These are phyloP conservation scores for Gossypium anomalum DNA, from an alignment of 345 rosid genomes.

Conservation along the genomic window DNA sequence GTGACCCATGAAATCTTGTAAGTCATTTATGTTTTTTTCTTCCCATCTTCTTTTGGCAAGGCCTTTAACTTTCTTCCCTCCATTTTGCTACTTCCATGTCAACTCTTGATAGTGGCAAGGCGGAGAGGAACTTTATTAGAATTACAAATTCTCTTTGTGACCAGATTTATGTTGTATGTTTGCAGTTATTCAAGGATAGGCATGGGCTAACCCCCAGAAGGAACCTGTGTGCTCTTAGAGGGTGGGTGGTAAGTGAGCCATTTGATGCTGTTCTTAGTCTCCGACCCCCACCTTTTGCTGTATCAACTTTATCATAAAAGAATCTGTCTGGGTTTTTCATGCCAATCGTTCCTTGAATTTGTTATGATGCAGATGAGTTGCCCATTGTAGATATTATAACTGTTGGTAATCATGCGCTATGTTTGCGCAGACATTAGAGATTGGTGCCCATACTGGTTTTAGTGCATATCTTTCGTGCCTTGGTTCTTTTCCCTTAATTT, in stretches of 20 bases:
- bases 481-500: not conserved
- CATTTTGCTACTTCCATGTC: not conserved
- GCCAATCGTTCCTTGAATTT: slow-evolving; percentile 32
- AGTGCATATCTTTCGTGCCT: slow-evolving; percentile 32
- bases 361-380: slow-evolving; percentile 39
- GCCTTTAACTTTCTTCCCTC: not conserved
- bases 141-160: not conserved
- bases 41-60: not conserved
- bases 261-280: slow-evolving; percentile 38
- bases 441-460: slow-evolving; percentile 30
- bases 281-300: slow-evolving; percentile 32
- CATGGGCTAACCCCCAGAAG: slow-evolving; percentile 33
- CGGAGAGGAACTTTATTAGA: not conserved
- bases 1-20: slow-evolving; percentile 36
- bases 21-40: slow-evolving; percentile 20
- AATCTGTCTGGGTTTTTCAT: slow-evolving; percentile 22
- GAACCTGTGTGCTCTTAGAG: slow-evolving; percentile 29
- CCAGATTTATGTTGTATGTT: slow-evolving; percentile 2
- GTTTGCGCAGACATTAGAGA: slow-evolving; percentile 31
- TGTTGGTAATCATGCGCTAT: slow-evolving; percentile 37
- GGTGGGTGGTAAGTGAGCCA: slow-evolving; percentile 54
- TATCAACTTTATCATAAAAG: slow-evolving; percentile 29
- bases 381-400: slow-evolving; percentile 53
- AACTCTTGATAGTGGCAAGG: not conserved
- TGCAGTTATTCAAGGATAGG: slow-evolving; percentile 35